Evolutionary conservation across 176 grass and related monocot species (phyloP), one percentile per base, ranked within the genome.

Genomic region (Cenchrus fungigraminus): DNA sequence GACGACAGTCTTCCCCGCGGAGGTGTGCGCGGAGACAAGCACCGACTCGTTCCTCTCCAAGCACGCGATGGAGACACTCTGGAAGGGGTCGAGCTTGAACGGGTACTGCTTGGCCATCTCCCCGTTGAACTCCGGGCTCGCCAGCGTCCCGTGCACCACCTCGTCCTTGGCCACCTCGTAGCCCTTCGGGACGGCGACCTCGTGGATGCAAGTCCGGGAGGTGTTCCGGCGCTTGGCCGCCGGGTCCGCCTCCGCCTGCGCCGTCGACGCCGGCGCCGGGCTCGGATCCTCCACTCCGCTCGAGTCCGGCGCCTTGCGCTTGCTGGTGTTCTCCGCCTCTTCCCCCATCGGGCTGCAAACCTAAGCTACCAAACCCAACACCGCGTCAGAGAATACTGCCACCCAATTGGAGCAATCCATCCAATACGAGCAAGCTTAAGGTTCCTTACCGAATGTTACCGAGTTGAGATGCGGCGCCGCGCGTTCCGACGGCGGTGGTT

Each of bases 21-120:
- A 99, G 46, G 97, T 99, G 86, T 99, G 97, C 43, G 97, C 97
- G 6, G 97, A 96, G 11, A 99, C 97, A 8, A 99, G 76, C 57
- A 99, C 88, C 2, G 97, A 99, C 32, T 99, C 97, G 34, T 92
- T 96, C 47, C 97, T 86, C 82, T 99, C 97, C 25, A 96, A 56
- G 74, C 97, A 99, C 43, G 93, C 97, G 17, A 99, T 71, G 12
- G 93, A 99, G 71, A 94, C 79, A 73, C 81, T 90, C 81, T 99
- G 97, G 83, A 99, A 99, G 50, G 97, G 93, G 83, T 99, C 97
- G 32, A 99, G 91, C 45, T 94, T 79, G 88, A 99, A 99, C 32
- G 90, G 91, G 88, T 99, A 99, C 22, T 76, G 79, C 88, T 99
- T 99, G 55, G 97, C 93, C 97, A 96, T 99, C n/a, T 95, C 72